These are phyloP conservation scores for Oxalis stricta DNA, from an alignment of 441 rosid genomes.

Conservation along the genomic window DNA sequence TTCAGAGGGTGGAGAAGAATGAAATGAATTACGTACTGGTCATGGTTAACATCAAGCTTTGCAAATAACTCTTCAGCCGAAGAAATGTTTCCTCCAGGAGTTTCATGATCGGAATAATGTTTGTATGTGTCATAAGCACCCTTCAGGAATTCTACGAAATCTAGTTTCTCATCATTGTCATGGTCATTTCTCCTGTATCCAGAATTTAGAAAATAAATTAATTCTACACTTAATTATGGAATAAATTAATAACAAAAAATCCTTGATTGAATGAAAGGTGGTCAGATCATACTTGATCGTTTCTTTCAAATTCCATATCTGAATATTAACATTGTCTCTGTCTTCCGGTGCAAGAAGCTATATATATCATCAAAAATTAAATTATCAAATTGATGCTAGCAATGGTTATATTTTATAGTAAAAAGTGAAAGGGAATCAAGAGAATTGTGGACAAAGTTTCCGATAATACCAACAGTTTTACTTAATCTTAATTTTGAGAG, in stretches of 20 bases:
- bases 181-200: slow-evolving; percentile 40
- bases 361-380: background rate
- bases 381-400: background rate
- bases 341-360: slow-evolving; percentile 71
- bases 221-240: too few species aligned
- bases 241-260: background rate
- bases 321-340: slow-evolving; percentile 32
- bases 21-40: slow-evolving; percentile 21
- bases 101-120: slow-evolving; percentile 32
- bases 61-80: slow-evolving; percentile 32
- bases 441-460: too few species aligned
- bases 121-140: slow-evolving; percentile 32
- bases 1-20: background rate
- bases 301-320: slow-evolving; percentile 37
- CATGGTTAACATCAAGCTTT: slow-evolving; percentile 38
- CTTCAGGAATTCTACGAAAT: slow-evolving; percentile 27
- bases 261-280: too few species aligned
- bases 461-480: too few species aligned
- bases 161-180: slow-evolving; percentile 32
- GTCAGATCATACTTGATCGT: slow-evolving; percentile 29
- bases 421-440: background rate
- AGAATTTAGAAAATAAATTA: too few species aligned
- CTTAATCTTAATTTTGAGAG: too few species aligned
- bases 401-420: too few species aligned
- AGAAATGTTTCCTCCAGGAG: slow-evolving; percentile 10